Evolutionary conservation across 2,329 filamentous ascomycete genomes (phyloP), one percentile per base, ranked within the genome.

Genomic region (Colletotrichum sp.): DNA sequence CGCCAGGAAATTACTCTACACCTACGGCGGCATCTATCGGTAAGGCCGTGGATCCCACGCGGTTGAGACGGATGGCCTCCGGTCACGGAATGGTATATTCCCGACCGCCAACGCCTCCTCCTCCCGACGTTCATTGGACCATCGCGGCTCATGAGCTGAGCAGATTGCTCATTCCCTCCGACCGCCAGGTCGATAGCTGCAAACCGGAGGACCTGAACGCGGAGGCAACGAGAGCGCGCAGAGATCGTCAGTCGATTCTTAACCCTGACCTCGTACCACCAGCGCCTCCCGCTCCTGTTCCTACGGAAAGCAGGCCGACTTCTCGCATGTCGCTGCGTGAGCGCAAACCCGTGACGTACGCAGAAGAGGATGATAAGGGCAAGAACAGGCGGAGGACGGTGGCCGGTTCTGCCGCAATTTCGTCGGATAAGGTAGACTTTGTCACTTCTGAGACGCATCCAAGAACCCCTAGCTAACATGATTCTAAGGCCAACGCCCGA

Each of bases 1-100:
- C 90, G 26, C 83, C 89, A 10, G 93, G 95, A 3, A 96, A 95
- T 3, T 98, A 96, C 84, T 95, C 92, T 4, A 95, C 96, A 3
- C 95, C 96, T 0, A 99, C 96, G 0, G 94, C 96, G 77, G 95
- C 96, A 0, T 99, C 95, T 57, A 92, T 93, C 2, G 95, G 95
- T 28, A 98, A 95, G 84, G 93, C 95, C 13, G 89, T 94, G 1
- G 91, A 94, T 62, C 90, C 93, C 3, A 87, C 92, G 10, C 94
- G 92, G 77, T 87, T 94, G 78, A 90, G 92, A 57, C 90, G 93
- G 32, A 94, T 89, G 78, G 84, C 92, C 32, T 94, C 93, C 3
- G 89, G 89, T 12, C 85, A 82, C 78, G 83, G 83, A 66, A 83
- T 87, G 28, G 9, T 52, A 5, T 84, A 86, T 26, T 84, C 85